Base-by-base conservation (phyloP, 345 rosid species). In the Odontarrhena argentea region DNA sequence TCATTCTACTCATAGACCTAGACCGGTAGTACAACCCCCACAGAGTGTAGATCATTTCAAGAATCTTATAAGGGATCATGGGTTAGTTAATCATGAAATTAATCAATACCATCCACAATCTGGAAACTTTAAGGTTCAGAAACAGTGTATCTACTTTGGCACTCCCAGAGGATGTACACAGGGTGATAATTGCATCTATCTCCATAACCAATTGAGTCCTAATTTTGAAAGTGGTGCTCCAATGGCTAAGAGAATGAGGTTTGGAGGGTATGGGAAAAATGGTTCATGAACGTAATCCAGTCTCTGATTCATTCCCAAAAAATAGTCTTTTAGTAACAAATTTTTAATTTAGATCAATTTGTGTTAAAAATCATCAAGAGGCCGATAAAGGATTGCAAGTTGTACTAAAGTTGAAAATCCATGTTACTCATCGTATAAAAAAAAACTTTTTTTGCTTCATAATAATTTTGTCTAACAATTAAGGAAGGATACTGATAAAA, bases 31-130 rank as follows among this genome's bases (percentile, higher is more conserved):
- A 24, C 78, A 55, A 75, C 71, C 67, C 3, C 10, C 56, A 78
- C 86, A 73, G 79, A 81, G 81, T 68, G 3, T 60, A 42, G 63
- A 71, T 77, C 82, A 86, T 77, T 47, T 80, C 74, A 86, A 86
- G 78, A 78, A 83, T 41, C 84, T 91, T 8, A 83, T 88, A 12
- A 85, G 81, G 79, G 76, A 78, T 69, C 92, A 88, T 81, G 96
- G 96, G 34, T 62, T 55, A 28, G 81, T 53, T 42, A 75, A 59
- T 76, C 69, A 60, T 47, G 76, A 79, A 49, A 59, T 52, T 12
- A 60, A 53, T 6, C 59, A 66, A 41, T 32, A 18, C 44, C 48
- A 66, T n/a, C 26, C 78, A 55, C 63, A 73, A 65, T 41, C 6
- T 40, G 62, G 41, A 41, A 57, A 51, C 14, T 9, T 34, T 46